Evolutionary conservation across 164 flowering plant species (phyloP), one percentile per base, ranked within the genome.

Genomic region (Aristolochia fimbriata): DNA sequence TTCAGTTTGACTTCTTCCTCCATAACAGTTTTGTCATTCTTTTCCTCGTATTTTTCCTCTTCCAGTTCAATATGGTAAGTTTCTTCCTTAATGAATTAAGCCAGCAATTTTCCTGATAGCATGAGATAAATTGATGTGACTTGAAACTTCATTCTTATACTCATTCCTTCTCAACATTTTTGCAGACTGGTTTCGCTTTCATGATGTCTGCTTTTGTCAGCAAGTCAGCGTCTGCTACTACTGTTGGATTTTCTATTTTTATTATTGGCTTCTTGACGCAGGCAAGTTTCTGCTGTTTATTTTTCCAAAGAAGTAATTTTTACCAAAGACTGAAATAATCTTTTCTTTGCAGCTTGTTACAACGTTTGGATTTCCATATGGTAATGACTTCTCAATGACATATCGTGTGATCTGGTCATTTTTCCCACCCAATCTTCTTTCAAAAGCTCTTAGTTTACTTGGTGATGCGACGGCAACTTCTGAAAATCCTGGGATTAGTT

Each of bases 61-160:
- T 94, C 77, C 92, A 94, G 65, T 66, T 91, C 55, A 88, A 87
- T 68, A 94, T 94, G 99, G 99, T 94, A 77, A 66, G 72, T 60
- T 43, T 65, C 46, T 47, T 54, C 41, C 63, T 51, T 15, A 14
- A 22, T 19, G 53, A n/a, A 22, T n/a, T 50, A 49, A 20, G 19
- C 20, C 20, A 7, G n/a, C 1, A 49, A 6, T n/a, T 11, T 49
- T 49, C 6, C 16, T 49, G 8, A 15, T 12, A 49, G 20, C 20
- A 9, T 49, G 23, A 37, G 20, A 17, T 56, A 8, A 16, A 27
- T 25, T n/a, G n/a, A n/a, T n/a, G n/a, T n/a, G 9, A 15, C 59
- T 5, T 17, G 21, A 41, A 58, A 8, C 13, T 60, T 55, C 4
- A 20, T 49, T 33, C 6, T 31, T 54, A 21, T 47, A 37, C 24